Evolutionary conservation across 2,329 filamentous ascomycete species (phyloP).

Genomic region (Beauveria australis): DNA sequence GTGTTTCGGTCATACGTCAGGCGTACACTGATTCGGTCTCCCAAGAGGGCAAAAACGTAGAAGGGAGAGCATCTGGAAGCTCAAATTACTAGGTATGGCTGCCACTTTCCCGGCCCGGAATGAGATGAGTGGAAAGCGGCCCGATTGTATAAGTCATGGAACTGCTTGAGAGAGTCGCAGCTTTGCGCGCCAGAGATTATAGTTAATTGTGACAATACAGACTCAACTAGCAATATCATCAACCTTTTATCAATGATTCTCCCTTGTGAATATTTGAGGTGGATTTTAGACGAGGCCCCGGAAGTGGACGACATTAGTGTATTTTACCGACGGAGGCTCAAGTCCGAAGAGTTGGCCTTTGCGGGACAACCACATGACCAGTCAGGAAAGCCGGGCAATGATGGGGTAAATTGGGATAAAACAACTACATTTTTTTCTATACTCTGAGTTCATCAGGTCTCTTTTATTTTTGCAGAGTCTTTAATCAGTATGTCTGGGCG

Average conservation of each 20-base stretch:
- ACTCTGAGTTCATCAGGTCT: background rate
- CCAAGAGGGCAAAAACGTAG: conserved; percentile 11
- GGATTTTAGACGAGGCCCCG: background rate
- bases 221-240: background rate
- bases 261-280: background rate
- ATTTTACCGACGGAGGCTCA: background rate
- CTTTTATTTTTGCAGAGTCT: background rate
- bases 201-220: background rate
- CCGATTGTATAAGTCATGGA: background rate
- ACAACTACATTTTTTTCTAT: background rate
- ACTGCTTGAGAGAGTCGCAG: background rate
- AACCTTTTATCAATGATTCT: background rate
- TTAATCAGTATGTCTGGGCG: background rate
- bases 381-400: background rate
- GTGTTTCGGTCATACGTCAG: conserved; percentile 26
- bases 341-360: background rate
- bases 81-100: background rate
- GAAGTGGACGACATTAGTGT: background rate
- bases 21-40: conserved; percentile 24
- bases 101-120: background rate
- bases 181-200: background rate
- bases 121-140: background rate
- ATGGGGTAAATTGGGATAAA: background rate
- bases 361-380: background rate
- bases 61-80: background rate